Percentiles rank a stretch among this genome's conserved stretches.
These are phyloP conservation scores for Candida yuanshanica DNA, from an alignment of 805 yeast genomes.

Conservation along the genomic window DNA sequence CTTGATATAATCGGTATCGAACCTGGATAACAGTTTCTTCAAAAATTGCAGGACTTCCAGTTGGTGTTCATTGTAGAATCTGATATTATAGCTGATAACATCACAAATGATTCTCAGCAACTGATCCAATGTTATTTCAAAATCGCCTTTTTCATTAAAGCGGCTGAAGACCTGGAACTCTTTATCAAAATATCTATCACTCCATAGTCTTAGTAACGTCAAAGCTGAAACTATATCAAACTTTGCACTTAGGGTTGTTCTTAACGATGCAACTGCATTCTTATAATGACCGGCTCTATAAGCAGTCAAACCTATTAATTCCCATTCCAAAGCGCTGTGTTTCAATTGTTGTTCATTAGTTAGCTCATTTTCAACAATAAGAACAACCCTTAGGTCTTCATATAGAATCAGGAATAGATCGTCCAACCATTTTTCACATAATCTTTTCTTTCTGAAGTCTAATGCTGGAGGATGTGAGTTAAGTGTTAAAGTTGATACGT, in stretches of 20 bases:
- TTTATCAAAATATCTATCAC: constrained; percentile 7
- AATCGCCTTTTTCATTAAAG: constrained; percentile 14
- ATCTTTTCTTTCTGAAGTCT: constrained; percentile 35
- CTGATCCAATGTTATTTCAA: constrained; percentile 29
- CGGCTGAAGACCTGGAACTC: constrained; percentile 11
- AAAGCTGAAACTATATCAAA: constrained; percentile 57
- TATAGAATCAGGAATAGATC: constrained; percentile 63
- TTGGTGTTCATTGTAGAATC: constrained; percentile 60
- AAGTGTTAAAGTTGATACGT: constrained; percentile 19
- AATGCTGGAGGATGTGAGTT: constrained; percentile 8
- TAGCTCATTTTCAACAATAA: constrained; percentile 28
- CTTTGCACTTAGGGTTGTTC: constrained; percentile 49
- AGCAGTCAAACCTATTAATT: constrained; percentile 55
- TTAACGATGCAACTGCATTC: constrained; percentile 46
- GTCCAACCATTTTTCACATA: constrained; percentile 78
- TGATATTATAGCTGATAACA: constrained; percentile 52
- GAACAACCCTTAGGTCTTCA: constrained; percentile 48
- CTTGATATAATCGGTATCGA: constrained; percentile 28
- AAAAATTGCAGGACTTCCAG: constrained; percentile 38
- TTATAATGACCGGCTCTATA: constrained; percentile 42
- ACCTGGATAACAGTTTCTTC: constrained; percentile 32
- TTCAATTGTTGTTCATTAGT: constrained; percentile 23
- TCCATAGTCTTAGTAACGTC: constrained; percentile 40
- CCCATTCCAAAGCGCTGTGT: constrained; percentile 72
- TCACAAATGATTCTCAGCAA: constrained; percentile 40